phyloP scores from a whole-genome alignment of 495 filamentous ascomycete genomes.

The Aspergillus diversus region DNA sequence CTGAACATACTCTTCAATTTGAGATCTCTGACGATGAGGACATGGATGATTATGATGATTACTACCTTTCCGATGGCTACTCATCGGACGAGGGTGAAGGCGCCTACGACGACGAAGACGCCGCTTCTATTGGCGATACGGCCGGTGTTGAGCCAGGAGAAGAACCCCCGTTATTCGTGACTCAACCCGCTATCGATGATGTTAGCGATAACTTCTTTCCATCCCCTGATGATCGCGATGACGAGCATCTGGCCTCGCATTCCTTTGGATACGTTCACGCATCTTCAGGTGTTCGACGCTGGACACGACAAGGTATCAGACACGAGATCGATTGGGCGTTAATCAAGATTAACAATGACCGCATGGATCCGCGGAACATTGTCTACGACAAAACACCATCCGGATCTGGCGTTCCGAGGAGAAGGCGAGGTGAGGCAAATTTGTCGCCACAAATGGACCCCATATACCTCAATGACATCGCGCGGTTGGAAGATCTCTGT shows the following conservation, averaged over 20 bases:
- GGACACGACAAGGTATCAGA: constrained; percentile 62
- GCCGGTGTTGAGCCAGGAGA: constrained; percentile 77
- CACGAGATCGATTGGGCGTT: constrained; percentile 98
- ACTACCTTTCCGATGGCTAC: constrained; percentile 48
- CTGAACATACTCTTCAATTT: constrained; percentile 44
- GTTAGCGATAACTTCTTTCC: constrained; percentile 79
- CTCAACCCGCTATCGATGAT: constrained; percentile 87
- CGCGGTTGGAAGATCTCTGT: constrained; percentile 60
- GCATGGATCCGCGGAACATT: constrained; percentile 71
- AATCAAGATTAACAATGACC: constrained; percentile 74
- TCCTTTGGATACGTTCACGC: constrained; percentile 83
- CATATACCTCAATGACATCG: constrained; percentile 47
- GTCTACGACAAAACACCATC: constrained; percentile 53
- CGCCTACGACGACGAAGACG: constrained; percentile 60
- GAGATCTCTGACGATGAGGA: constrained; percentile 56
- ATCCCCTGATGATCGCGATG: constrained; percentile 62
- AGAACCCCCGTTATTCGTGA: constrained; percentile 72
- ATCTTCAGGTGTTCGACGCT: constrained; percentile 82
- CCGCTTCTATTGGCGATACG: constrained; percentile 77
- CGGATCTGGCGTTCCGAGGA: constrained; percentile 18
- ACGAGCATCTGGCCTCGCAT: constrained; percentile 76
- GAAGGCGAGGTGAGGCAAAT: constrained; percentile 19
- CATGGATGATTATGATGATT: constrained; percentile 48
- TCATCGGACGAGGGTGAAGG: constrained; percentile 52
- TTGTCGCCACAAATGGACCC: constrained; percentile 29